Evolutionary conservation across 169 alveolate genomes (phyloP).

Genomic region (Prorocentrum cordatum): DNA sequence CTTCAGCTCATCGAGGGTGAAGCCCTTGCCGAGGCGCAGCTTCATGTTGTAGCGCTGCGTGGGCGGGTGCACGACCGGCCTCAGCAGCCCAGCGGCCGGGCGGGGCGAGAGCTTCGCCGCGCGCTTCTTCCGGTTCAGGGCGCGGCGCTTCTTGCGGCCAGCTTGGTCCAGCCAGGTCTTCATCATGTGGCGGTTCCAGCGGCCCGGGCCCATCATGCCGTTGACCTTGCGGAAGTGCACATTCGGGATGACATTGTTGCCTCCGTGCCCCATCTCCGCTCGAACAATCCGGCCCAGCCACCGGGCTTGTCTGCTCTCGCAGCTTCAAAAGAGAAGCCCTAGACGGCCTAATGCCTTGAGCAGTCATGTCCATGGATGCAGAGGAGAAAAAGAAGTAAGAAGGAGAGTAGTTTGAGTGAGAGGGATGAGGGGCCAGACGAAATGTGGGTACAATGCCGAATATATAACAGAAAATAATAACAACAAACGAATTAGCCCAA

Average conservation of each 20-base stretch:
- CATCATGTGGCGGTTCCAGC: conserved; percentile 25
- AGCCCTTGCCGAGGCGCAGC: conserved; percentile 97
- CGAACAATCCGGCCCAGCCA: too few species aligned
- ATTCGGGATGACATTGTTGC: conserved; percentile 55
- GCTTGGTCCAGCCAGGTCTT: conserved; percentile 35
- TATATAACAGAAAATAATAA: too few species aligned
- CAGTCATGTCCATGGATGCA: too few species aligned
- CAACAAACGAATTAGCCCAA: too few species aligned
- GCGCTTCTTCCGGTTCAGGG: not conserved
- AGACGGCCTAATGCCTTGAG: too few species aligned
- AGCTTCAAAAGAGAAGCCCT: too few species aligned
- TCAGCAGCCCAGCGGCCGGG: conserved; percentile 60
- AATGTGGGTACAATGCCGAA: too few species aligned
- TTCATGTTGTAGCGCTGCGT: conserved; percentile 91
- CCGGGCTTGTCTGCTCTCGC: too few species aligned
- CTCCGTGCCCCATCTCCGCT: not conserved
- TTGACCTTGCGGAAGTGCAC: conserved; percentile 59
- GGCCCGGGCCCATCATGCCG: not conserved
- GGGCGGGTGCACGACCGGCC: too few species aligned
- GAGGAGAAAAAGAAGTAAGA: too few species aligned
- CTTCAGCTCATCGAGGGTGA: conserved; percentile 95
- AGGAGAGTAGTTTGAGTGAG: too few species aligned
- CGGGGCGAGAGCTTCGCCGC: conserved; percentile 65
- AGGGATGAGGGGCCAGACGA: too few species aligned
- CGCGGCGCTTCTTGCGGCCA: conserved; percentile 34